Evolutionary conservation across 1,139 yeast genomes (phyloP).

Genomic region (Pichia sp.): DNA sequence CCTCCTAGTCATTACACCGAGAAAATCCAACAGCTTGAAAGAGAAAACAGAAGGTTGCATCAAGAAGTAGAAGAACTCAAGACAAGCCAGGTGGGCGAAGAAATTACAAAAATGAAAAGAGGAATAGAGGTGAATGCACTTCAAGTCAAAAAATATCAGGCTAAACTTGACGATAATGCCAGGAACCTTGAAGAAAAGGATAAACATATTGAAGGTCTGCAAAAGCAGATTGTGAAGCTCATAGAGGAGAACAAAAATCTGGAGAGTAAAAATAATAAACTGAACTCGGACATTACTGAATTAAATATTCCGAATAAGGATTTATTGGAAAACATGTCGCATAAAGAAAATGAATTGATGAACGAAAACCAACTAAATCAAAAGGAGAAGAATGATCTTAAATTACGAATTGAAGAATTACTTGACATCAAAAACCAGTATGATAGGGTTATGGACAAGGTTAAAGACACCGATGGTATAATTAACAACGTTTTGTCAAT

Average conservation of each 20-base stretch:
- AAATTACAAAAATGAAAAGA: conserved; percentile 21
- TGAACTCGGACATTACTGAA: conserved; percentile 27
- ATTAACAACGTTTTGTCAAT: conserved; percentile 20
- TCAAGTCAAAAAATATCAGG: conserved; percentile 13
- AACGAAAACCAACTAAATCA: conserved; percentile 49
- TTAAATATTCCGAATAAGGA: conserved; percentile 50
- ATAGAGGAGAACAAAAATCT: conserved; percentile 30
- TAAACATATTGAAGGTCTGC: conserved; percentile 23
- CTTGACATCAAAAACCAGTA: conserved; percentile 41
- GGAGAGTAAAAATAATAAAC: conserved; percentile 26
- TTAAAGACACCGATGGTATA: conserved; percentile 28
- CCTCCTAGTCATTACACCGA: conserved; percentile 33
- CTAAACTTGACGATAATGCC: conserved; percentile 18
- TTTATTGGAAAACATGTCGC: conserved; percentile 58
- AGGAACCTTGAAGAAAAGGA: conserved; percentile 29
- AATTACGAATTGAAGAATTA: conserved; percentile 45
- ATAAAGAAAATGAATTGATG: conserved; percentile 56
- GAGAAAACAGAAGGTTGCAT: conserved; percentile 26
- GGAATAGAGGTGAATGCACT: conserved; percentile 28
- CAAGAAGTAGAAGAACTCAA: conserved; percentile 22
- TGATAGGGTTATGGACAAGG: conserved; percentile 29
- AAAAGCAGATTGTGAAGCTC: conserved; percentile 30
- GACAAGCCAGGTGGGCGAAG: conserved; percentile 25
- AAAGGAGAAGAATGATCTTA: conserved; percentile 46
- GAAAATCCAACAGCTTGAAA: conserved; percentile 34